Base-by-base conservation (phyloP, 1,139 yeast species). In the Pichia sp. region DNA sequence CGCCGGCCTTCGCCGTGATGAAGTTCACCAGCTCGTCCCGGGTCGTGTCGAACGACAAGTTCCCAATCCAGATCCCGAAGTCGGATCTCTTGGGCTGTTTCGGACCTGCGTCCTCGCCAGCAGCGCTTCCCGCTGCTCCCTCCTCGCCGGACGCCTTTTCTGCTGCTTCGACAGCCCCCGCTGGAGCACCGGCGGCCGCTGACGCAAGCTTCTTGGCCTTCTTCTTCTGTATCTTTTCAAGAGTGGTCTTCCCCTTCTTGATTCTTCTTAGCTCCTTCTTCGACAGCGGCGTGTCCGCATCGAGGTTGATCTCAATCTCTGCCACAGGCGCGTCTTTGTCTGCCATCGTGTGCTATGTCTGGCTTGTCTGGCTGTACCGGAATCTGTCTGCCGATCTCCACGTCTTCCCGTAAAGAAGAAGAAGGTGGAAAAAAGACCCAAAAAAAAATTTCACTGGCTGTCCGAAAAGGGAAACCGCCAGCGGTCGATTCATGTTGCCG, bases 31-130 rank as follows among this genome's bases (percentile, higher is more conserved):
- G 68, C 59, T 90, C 96, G 44, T 87, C 95, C 63, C 80, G 83
- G 1, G 85, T 78, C 6, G 97, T 90, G 54, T 88, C 95, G 64
- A 87, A 95, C 0, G 97, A 79, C 61, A 95, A 72, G 68, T 93
- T 95, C 50, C 99, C 99, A 47, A 93, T 80, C 99, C 99, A 95
- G 30, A 90, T 95, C 48, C 95, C 96, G 64, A 74, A 82, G 54
- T 78, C 80, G 2, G 85, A 77, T 62, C 77, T 78, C 62, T 68
- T 73, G 34, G 50, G 36, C 8, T 36, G 36, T 2, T 41, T 36
- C 4, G 46, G n/a, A 0, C 26, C 26, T 23, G 26, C 26, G 26
- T 23, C 26, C 26, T 23, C 26, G 26, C 26, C 26, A 23, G 26
- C 26, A 23, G 44, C 26, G 26, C 26, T 23, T 23, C 4, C 26